Conservation (phyloP, 257 asterid species). For the Fraxinus quadrangulata region DNA sequence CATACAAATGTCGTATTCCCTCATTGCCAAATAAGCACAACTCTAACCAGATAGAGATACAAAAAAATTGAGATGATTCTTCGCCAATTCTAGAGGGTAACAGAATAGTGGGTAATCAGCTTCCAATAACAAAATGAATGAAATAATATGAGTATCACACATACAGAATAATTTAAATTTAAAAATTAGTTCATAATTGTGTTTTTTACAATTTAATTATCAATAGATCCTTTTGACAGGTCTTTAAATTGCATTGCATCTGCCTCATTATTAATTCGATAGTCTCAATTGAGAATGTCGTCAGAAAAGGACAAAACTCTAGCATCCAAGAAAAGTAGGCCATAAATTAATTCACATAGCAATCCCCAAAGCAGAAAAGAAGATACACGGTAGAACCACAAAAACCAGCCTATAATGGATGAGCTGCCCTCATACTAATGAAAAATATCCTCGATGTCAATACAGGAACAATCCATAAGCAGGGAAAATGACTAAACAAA, state of each 20-base stretch:
- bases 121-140: not conserved
- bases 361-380: constrained; percentile 10
- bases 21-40: constrained; percentile 6
- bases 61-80: constrained; percentile 7
- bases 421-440: not conserved
- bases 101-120: constrained; percentile 4
- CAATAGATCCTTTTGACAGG: not conserved
- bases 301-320: not conserved
- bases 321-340: not conserved
- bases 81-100: not conserved
- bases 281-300: not conserved
- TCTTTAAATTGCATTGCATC: constrained; percentile 1
- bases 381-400: not conserved
- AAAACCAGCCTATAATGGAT: constrained; percentile 14
- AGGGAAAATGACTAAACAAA: constrained; percentile 6
- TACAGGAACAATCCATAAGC: constrained; percentile 12
- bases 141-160: not conserved
- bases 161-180: not conserved
- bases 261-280: not conserved
- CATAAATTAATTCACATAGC: constrained; percentile 5
- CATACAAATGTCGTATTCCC: not conserved
- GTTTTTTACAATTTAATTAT: not conserved
- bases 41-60: not conserved
- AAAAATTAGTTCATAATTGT: not conserved
- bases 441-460: not conserved